Conservation (phyloP, 495 filamentous ascomycete genomes). For the Polyplosphaeria fusca region DNA sequence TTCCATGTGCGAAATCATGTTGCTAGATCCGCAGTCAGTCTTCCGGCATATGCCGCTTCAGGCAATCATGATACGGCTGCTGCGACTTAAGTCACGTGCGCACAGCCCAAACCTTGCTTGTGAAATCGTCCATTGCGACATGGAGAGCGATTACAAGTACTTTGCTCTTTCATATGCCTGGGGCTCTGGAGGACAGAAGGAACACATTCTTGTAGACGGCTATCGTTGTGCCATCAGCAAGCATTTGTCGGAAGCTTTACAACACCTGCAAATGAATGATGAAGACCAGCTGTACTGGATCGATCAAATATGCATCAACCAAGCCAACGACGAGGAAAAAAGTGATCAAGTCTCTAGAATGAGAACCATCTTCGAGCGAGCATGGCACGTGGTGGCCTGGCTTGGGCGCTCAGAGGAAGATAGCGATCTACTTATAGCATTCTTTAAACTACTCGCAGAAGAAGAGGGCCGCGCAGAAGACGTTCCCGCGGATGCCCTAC, state of each 20-base stretch:
- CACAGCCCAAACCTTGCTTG: background rate
- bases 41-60: background rate
- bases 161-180: background rate
- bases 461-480: background rate
- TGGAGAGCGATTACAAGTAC: background rate
- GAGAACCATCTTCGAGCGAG: constrained; percentile 33
- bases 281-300: constrained; percentile 11
- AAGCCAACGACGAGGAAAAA: constrained; percentile 29
- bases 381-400: constrained; percentile 34
- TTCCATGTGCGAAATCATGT: background rate
- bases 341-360: constrained; percentile 35
- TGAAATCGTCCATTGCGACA: background rate
- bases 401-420: constrained; percentile 21
- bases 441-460: background rate
- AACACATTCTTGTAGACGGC: background rate
- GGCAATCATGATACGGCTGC: background rate
- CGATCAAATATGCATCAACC: constrained; percentile 38
- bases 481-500: background rate
- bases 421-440: background rate
- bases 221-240: background rate
- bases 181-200: background rate
- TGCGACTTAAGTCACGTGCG: background rate
- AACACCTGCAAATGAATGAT: background rate
- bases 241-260: background rate
- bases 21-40: background rate